Evolutionary conservation across 768 basidiomycete species (phyloP).

Genomic region (Termitomyces sp.): DNA sequence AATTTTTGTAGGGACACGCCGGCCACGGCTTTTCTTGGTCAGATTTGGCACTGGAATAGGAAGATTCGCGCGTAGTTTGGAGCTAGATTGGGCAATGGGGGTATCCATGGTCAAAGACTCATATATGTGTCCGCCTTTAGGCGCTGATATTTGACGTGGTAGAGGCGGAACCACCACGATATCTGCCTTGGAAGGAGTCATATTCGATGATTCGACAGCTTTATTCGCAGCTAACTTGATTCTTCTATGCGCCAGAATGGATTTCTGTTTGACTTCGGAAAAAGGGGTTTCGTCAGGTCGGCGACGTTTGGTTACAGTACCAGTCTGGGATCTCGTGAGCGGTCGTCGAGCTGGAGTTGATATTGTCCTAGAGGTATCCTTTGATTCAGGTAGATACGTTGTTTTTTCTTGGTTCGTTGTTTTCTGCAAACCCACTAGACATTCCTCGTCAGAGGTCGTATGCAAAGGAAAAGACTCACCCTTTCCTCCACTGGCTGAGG

Average conservation of each 20-base stretch:
- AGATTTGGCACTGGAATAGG: constrained; percentile 73
- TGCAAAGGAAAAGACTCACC: constrained; percentile 4
- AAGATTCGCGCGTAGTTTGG: constrained; percentile 48
- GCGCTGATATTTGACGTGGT: constrained; percentile 1
- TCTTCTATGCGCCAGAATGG: constrained; percentile 6
- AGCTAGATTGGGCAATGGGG: constrained; percentile 30
- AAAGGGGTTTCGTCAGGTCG: constrained; percentile 13
- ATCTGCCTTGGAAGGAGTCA: neutral
- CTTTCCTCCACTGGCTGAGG: neutral
- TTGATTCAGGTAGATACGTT: neutral
- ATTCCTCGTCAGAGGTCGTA: neutral
- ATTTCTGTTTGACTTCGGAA: constrained; percentile 5
- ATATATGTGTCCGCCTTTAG: neutral
- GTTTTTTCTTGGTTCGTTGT: neutral
- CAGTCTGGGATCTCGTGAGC: constrained; percentile 31
- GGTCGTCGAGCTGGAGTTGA: constrained; percentile 18
- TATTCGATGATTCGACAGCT: neutral
- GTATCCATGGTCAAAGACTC: neutral
- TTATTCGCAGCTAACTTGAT: neutral
- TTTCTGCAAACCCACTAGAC: neutral
- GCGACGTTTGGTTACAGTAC: constrained; percentile 22
- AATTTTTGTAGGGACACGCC: constrained; percentile 59
- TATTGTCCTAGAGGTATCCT: neutral
- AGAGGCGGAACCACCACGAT: neutral
- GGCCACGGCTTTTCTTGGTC: constrained; percentile 76